Percentiles rank a stretch among this genome's conserved stretches.
Evolutionary conservation across 192 early-diverging fungal species (phyloP).

Genomic region (Coemansia sp.): DNA sequence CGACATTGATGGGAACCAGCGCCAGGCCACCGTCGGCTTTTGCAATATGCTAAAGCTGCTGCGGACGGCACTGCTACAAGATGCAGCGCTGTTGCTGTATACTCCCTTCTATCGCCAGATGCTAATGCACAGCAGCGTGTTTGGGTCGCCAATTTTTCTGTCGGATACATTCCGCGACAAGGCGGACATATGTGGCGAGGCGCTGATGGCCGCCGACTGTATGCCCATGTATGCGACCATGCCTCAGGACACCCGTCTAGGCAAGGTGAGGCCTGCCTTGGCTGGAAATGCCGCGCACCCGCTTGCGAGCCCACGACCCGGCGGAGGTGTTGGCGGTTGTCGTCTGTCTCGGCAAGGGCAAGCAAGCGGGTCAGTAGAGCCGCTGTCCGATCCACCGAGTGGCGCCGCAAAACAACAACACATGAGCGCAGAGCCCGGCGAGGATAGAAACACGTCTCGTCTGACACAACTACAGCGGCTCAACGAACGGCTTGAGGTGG

Average conservation of each 20-base stretch:
- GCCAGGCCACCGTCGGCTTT: slow-evolving; percentile 16
- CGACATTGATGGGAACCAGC: background rate
- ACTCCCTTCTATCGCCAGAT: slow-evolving; percentile 39
- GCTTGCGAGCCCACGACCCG: background rate
- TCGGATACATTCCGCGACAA: slow-evolving; percentile 7
- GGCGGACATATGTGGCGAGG: slow-evolving; percentile 1
- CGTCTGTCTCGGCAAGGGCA: background rate
- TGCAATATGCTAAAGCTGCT: slow-evolving; percentile 39
- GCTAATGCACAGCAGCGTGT: slow-evolving; percentile 16
- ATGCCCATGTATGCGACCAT: background rate
- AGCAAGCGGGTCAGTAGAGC: background rate
- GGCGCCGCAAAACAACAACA: background rate
- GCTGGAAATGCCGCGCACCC: background rate
- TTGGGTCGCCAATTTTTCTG: slow-evolving; percentile 9
- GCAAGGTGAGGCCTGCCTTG: background rate
- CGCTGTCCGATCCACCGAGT: background rate
- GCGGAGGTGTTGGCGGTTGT: background rate
- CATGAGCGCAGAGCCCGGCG: background rate
- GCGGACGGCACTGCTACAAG: slow-evolving; percentile 30
- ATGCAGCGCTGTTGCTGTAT: slow-evolving; percentile 31
- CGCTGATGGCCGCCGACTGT: background rate
- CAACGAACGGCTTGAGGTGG: background rate
- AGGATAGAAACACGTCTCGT: background rate
- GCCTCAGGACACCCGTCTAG: background rate
- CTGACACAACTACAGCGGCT: background rate